These are phyloP conservation scores for Pulicaria dysenterica DNA, from an alignment of 129 eudicot genomes.

Conservation along the genomic window DNA sequence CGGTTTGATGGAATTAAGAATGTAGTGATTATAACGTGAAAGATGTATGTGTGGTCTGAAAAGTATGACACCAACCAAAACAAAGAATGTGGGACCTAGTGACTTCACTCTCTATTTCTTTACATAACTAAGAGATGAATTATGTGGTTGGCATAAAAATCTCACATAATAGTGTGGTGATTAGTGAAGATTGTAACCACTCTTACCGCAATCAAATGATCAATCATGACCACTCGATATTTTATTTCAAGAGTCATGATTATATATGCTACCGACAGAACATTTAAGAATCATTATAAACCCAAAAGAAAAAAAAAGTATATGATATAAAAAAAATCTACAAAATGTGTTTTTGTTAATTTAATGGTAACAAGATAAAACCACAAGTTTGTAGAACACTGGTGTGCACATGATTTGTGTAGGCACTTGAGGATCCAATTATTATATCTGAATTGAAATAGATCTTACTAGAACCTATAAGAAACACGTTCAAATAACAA, in stretches of 20 bases:
- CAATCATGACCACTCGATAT: neutral
- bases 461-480: neutral
- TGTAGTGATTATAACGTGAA: too few relatives aligned
- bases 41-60: too few relatives aligned
- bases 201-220: too few relatives aligned
- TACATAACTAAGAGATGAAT: too few relatives aligned
- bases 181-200: too few relatives aligned
- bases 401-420: neutral
- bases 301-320: neutral
- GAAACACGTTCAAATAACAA: too few relatives aligned
- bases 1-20: too few relatives aligned
- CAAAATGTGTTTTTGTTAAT: neutral
- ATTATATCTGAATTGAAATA: conserved; percentile 1
- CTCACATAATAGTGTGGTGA: too few relatives aligned
- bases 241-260: neutral
- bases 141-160: too few relatives aligned
- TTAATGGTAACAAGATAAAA: neutral
- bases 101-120: too few relatives aligned
- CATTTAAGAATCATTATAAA: neutral
- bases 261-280: neutral
- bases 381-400: neutral
- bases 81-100: too few relatives aligned
- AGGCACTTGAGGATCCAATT: neutral
- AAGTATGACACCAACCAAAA: too few relatives aligned
- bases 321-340: neutral